phyloP scores from a whole-genome alignment of 2,329 filamentous ascomycete genomes.

The Xylaria sp. region DNA sequence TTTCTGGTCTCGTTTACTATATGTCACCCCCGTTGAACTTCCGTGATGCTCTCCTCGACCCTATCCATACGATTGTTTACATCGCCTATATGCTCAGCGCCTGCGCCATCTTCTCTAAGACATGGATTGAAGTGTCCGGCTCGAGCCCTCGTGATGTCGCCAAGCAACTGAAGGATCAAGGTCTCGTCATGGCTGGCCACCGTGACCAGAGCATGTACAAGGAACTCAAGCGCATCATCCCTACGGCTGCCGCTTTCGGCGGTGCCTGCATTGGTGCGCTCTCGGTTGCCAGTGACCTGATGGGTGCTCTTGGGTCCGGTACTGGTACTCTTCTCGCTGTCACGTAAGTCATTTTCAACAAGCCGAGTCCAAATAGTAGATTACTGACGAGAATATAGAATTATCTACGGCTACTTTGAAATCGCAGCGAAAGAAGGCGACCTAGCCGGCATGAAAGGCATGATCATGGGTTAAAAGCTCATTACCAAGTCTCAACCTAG shows the following conservation, averaged over 20 bases:
- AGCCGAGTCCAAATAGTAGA: neutral
- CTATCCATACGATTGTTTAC: constrained; percentile 95
- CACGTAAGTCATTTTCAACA: constrained; percentile 75
- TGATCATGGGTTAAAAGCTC: constrained; percentile 71
- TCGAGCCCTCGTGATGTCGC: constrained; percentile 97
- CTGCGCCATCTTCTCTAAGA: constrained; percentile 99
- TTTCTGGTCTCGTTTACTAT: constrained; percentile 97
- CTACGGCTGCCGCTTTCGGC: constrained; percentile 96
- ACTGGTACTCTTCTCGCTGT: constrained; percentile 98
- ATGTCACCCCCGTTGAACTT: constrained; percentile 99
- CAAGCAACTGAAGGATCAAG: constrained; percentile 99
- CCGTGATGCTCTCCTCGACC: constrained; percentile 95
- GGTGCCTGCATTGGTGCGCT: constrained; percentile 98
- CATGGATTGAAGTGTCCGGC: constrained; percentile 99
- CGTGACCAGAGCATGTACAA: constrained; percentile 99
- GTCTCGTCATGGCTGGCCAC: constrained; percentile 98
- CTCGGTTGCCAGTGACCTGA: constrained; percentile 92
- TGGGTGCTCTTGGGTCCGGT: constrained; percentile 94
- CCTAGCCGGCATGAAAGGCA: constrained; percentile 81
- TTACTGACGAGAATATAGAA: constrained; percentile 69
- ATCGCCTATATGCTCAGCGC: constrained; percentile 98
- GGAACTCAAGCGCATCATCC: constrained; percentile 99
- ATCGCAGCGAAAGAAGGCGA: constrained; percentile 99
- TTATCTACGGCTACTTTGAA: constrained; percentile 99
- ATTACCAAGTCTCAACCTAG: constrained; percentile 18